A percentile compares a stretch with the other conserved stretches of the same genome.
Conservation (phyloP, 148 eudicot genomes). For the Agrostemma githago region DNA sequence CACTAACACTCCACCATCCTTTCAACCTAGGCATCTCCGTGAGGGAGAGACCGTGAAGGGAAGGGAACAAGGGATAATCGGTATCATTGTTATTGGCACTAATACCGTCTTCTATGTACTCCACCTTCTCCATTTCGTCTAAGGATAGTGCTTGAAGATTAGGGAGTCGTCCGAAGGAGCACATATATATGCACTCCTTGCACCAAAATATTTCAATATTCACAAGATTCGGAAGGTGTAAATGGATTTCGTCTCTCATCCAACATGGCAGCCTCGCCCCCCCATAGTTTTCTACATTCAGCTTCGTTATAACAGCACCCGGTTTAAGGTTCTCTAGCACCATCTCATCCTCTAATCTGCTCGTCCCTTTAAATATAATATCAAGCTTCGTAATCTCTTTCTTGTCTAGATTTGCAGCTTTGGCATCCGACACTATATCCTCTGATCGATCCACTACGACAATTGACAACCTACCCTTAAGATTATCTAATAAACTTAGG, state of each 20-base stretch:
- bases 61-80: background rate
- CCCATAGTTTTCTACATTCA: background rate
- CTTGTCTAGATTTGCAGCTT: conserved; percentile 2
- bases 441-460: background rate
- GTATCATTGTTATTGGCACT: background rate
- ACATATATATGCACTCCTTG: background rate
- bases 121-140: background rate
- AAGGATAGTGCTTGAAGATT: background rate
- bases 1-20: background rate
- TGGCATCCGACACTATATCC: conserved; percentile 3
- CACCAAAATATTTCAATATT: background rate
- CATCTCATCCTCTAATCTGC: background rate
- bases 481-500: background rate
- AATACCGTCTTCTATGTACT: conserved; percentile 8
- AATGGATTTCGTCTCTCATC: background rate
- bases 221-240: conserved; percentile 2
- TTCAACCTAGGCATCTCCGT: background rate
- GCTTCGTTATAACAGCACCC: no score
- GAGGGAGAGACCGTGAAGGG: background rate
- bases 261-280: conserved; percentile 17
- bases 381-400: background rate
- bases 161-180: conserved; percentile 23
- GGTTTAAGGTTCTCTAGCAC: no score
- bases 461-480: background rate
- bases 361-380: background rate